Evolutionary conservation across 805 yeast species (phyloP).

Genomic region (Candida qinlingensis): DNA sequence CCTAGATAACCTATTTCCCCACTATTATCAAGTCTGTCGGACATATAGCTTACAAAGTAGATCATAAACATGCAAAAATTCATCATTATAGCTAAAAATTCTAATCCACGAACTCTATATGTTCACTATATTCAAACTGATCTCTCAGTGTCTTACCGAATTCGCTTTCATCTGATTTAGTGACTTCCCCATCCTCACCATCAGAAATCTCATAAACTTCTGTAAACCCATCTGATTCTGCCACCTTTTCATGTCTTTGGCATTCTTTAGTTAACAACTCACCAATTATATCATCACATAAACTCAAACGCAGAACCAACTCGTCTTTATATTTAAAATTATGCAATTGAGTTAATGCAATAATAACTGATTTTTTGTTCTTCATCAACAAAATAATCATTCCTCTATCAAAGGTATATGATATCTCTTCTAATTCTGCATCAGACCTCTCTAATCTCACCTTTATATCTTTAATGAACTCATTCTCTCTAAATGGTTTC

Average conservation of each 20-base stretch:
- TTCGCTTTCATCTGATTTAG: not conserved
- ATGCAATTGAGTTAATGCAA: conserved; percentile 6
- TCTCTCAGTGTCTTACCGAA: not conserved
- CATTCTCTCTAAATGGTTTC: not conserved
- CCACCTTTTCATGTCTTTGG: not conserved
- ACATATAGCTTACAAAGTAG: not conserved
- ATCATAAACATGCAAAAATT: not conserved
- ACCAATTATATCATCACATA: conserved; percentile 10
- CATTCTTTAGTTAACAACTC: not conserved
- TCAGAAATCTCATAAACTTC: not conserved
- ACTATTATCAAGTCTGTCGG: too few species aligned
- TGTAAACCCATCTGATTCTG: not conserved
- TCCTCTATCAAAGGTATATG: not conserved
- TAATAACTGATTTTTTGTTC: not conserved
- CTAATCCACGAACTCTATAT: not conserved
- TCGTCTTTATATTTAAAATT: conserved; percentile 1
- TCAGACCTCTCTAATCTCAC: not conserved
- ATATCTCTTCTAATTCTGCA: not conserved
- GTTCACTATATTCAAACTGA: not conserved
- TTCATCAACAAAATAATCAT: not conserved
- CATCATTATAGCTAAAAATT: not conserved
- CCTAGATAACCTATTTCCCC: too few species aligned
- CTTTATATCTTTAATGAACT: not conserved
- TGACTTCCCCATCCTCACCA: not conserved
- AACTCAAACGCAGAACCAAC: not conserved